phyloP scores from a whole-genome alignment of 2,329 filamentous ascomycete genomes.

The Fusarium sacchari region DNA sequence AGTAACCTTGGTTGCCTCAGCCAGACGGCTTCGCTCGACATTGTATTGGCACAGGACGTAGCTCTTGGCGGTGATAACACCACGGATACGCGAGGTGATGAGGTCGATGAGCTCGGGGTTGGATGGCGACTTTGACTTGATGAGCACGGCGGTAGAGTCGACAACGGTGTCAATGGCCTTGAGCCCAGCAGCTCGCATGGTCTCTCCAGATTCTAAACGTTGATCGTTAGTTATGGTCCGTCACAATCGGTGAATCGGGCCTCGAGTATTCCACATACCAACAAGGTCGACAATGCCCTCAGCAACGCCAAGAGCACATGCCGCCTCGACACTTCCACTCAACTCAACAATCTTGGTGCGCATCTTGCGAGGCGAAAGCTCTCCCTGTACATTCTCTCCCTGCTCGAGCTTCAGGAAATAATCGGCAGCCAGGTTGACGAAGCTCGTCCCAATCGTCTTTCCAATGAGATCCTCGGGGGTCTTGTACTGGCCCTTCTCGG shows the following conservation, averaged over 20 bases:
- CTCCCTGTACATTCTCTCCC: constrained; percentile 54
- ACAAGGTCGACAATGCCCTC: constrained; percentile 98
- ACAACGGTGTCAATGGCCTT: constrained; percentile 95
- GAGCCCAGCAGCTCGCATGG: constrained; percentile 94
- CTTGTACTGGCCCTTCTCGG: constrained; percentile 79
- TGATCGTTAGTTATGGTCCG: constrained; percentile 21
- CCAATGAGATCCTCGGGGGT: constrained; percentile 83
- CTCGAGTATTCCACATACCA: constrained; percentile 69
- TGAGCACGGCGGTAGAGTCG: constrained; percentile 85
- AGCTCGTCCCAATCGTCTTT: constrained; percentile 95
- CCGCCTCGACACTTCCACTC: constrained; percentile 96
- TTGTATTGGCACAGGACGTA: constrained; percentile 98
- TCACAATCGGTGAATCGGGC: background rate
- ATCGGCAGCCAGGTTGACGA: constrained; percentile 82
- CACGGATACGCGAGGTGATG: constrained; percentile 86
- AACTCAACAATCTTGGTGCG: constrained; percentile 92
- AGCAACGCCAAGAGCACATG: constrained; percentile 93
- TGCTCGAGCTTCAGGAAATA: constrained; percentile 86
- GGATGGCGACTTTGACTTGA: constrained; percentile 87
- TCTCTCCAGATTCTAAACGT: constrained; percentile 88
- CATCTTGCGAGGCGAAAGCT: constrained; percentile 61
- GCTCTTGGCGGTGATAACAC: constrained; percentile 94
- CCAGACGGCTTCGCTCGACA: constrained; percentile 76
- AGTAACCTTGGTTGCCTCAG: constrained; percentile 78
- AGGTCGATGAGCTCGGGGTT: constrained; percentile 84